Evolutionary conservation across 257 asterid species (phyloP).

Genomic region (Penstemon barbatus): DNA sequence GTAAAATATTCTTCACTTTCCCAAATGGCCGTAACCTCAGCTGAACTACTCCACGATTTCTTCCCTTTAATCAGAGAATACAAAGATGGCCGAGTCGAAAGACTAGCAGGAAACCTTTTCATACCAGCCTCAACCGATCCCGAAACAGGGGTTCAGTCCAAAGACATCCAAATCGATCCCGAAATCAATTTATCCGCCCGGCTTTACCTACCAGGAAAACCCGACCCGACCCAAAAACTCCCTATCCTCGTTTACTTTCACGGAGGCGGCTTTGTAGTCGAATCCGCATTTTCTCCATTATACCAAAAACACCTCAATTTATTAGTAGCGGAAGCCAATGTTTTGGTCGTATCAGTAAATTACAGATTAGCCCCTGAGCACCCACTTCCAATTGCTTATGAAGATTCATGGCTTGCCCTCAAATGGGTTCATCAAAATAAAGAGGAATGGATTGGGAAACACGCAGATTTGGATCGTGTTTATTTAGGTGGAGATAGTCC

Average conservation of each 20-base stretch:
- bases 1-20: background rate
- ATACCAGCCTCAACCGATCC: conserved; percentile 41
- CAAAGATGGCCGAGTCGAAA: conserved; percentile 52
- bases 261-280: conserved; percentile 53
- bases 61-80: conserved; percentile 36
- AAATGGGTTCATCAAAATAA: conserved; percentile 40
- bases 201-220: conserved; percentile 42
- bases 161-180: conserved; percentile 41
- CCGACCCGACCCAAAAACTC: conserved; percentile 33
- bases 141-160: conserved; percentile 48
- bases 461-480: conserved; percentile 44
- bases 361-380: conserved; percentile 64
- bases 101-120: conserved; percentile 15
- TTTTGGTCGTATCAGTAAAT: conserved; percentile 44
- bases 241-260: conserved; percentile 53
- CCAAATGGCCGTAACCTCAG: conserved; percentile 1
- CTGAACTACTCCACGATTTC: conserved; percentile 40
- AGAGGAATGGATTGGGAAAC: conserved; percentile 45
- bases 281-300: conserved; percentile 43
- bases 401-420: conserved; percentile 59
- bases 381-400: conserved; percentile 53
- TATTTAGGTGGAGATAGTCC: conserved; percentile 64
- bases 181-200: conserved; percentile 41
- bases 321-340: conserved; percentile 41
- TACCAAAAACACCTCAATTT: conserved; percentile 38